Evolutionary conservation across 192 early-diverging fungal genomes (phyloP).

Genomic region (Cetraspora pellucida): DNA sequence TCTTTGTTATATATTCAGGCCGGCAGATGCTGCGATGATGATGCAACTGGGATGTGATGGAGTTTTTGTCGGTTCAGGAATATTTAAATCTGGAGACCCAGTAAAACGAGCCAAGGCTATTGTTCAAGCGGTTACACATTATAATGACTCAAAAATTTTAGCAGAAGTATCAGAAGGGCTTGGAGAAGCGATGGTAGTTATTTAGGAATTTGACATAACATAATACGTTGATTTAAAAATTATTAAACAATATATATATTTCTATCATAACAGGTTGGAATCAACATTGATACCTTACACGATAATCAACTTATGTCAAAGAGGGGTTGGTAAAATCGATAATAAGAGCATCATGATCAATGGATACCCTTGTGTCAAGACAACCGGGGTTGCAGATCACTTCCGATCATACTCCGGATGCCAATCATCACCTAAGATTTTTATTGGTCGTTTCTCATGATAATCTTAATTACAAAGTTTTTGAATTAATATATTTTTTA

Average conservation of each 20-base stretch:
- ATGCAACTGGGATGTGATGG: constrained; percentile 99
- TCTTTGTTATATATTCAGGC: constrained; percentile 37
- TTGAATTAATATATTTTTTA: too few relatives aligned
- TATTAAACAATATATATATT: too few relatives aligned
- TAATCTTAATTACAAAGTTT: too few relatives aligned
- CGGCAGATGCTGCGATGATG: constrained; percentile 98
- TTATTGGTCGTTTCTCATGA: too few relatives aligned
- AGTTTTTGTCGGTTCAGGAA: constrained; percentile 97
- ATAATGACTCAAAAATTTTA: constrained; percentile 83
- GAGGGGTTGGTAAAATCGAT: constrained; percentile 27
- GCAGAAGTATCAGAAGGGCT: constrained; percentile 89
- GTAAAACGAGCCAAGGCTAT: constrained; percentile 93
- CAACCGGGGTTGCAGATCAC: too few relatives aligned
- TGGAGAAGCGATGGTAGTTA: constrained; percentile 97
- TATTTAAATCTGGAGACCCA: constrained; percentile 95
- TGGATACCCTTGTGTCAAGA: too few relatives aligned
- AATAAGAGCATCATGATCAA: too few relatives aligned
- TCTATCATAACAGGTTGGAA: constrained; percentile 25
- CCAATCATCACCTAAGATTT: too few relatives aligned
- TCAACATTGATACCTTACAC: constrained; percentile 32
- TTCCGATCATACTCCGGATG: too few relatives aligned
- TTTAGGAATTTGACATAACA: constrained; percentile 38
- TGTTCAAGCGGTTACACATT: constrained; percentile 97
- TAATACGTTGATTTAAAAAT: background rate
- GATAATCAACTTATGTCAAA: constrained; percentile 21